These are phyloP conservation scores for Myriosclerotinia curreyana DNA, from an alignment of 2,329 filamentous ascomycete genomes.

Conservation along the genomic window DNA sequence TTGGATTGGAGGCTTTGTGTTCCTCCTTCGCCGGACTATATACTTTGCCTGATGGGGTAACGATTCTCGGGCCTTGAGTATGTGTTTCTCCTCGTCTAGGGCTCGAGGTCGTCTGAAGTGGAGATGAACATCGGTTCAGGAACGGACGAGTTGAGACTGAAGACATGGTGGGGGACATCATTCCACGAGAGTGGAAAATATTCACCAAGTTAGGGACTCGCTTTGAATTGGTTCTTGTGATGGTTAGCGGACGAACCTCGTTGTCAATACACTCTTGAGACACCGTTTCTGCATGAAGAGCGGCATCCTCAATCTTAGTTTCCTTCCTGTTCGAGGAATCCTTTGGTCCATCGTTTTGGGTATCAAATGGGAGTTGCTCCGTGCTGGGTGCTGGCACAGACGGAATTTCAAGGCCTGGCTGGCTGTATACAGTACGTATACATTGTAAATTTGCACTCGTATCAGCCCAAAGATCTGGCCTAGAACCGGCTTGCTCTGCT, in stretches of 20 bases:
- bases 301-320: no score
- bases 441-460: background rate
- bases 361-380: background rate
- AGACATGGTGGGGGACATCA: constrained; percentile 27
- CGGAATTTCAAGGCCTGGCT: background rate
- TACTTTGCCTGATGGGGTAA: constrained; percentile 6
- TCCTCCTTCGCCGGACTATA: constrained; percentile 13
- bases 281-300: constrained; percentile 7
- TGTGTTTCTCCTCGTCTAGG: background rate
- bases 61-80: background rate
- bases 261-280: background rate
- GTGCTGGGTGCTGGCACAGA: background rate
- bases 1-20: background rate
- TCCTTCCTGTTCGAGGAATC: background rate
- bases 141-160: background rate
- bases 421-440: background rate
- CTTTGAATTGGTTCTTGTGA: constrained; percentile 5
- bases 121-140: background rate
- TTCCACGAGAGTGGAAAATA: constrained; percentile 29
- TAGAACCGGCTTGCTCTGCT: background rate
- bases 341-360: background rate
- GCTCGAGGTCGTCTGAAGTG: background rate
- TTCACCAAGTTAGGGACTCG: constrained; percentile 27
- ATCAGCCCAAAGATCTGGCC: background rate
- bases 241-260: background rate